Percentiles rank a stretch among this genome's conserved stretches.
Evolutionary conservation across 495 filamentous ascomycete genomes (phyloP).

Genomic region (Apiosordaria backusii): DNA sequence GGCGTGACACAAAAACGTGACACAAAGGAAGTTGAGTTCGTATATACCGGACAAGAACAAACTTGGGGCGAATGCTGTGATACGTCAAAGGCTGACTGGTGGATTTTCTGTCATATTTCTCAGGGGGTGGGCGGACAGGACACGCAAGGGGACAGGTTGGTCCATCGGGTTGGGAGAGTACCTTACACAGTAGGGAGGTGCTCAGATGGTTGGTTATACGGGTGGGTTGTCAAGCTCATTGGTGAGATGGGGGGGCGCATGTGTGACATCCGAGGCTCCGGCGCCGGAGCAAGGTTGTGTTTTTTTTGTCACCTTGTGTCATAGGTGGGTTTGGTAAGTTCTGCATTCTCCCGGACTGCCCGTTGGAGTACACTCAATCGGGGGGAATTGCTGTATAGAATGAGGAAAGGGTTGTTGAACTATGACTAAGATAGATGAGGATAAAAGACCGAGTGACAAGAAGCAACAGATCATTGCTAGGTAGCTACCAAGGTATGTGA

Average conservation of each 20-base stretch:
- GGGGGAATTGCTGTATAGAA: background rate
- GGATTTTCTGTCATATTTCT: background rate
- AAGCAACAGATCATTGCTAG: no score
- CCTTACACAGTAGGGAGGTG: background rate
- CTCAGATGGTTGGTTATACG: background rate
- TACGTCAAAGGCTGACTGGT: background rate
- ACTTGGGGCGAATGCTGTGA: background rate
- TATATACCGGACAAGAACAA: background rate
- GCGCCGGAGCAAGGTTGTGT: background rate
- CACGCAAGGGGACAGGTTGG: background rate
- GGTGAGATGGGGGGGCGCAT: background rate
- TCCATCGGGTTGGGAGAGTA: background rate
- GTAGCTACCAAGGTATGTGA: no score
- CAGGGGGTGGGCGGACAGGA: no score
- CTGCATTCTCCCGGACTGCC: background rate
- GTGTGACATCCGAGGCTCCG: background rate
- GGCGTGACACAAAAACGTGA: no score
- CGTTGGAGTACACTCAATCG: background rate
- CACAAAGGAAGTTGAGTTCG: background rate
- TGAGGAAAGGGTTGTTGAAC: background rate
- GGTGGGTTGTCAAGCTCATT: background rate
- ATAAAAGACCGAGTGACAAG: background rate
- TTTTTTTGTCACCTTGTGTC: background rate
- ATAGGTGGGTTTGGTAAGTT: background rate
- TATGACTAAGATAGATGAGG: background rate